phyloP scores from a whole-genome alignment of 768 basidiomycete genomes.

The Cubamyces sp. region DNA sequence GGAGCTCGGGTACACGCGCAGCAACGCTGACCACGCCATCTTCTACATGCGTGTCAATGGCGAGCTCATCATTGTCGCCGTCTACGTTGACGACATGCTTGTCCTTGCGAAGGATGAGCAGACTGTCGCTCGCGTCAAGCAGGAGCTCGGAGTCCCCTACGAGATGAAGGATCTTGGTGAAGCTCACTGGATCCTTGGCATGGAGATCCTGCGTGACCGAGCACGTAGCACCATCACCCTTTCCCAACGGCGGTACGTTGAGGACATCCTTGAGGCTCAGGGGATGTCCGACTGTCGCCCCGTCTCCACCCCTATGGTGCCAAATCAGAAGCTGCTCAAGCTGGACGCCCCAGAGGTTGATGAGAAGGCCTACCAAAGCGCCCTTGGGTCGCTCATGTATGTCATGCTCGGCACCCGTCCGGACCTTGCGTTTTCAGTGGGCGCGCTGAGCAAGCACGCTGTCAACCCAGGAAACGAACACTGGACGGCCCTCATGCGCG shows the following conservation, averaged over 20 bases:
- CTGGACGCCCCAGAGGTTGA: not conserved
- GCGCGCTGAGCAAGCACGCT: conserved; percentile 36
- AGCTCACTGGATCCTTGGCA: conserved; percentile 24
- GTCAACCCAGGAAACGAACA: conserved; percentile 35
- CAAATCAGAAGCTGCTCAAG: conserved; percentile 19
- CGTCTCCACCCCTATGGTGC: conserved; percentile 32
- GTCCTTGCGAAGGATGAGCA: not conserved
- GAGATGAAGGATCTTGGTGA: conserved; percentile 25
- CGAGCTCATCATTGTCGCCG: conserved; percentile 17
- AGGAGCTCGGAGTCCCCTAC: conserved; percentile 13
- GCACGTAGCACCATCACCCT: conserved; percentile 27
- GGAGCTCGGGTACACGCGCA: conserved; percentile 10
- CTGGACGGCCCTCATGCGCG: conserved; percentile 38
- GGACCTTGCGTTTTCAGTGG: conserved; percentile 40
- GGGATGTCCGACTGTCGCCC: conserved; percentile 28
- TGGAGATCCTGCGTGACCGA: conserved; percentile 28
- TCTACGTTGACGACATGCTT: conserved; percentile 33
- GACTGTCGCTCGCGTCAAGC: conserved; percentile 5
- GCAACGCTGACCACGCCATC: conserved; percentile 11
- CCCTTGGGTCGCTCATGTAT: conserved; percentile 33
- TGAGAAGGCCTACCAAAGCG: conserved; percentile 20
- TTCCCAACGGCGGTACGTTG: conserved; percentile 33
- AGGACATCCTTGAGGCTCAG: conserved; percentile 28
- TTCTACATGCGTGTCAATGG: not conserved
- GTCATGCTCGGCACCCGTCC: conserved; percentile 39